Evolutionary conservation across 1,139 yeast genomes (phyloP), one percentile per base, ranked within the genome.

Genomic region (Blastobotrys malaysiensis): DNA sequence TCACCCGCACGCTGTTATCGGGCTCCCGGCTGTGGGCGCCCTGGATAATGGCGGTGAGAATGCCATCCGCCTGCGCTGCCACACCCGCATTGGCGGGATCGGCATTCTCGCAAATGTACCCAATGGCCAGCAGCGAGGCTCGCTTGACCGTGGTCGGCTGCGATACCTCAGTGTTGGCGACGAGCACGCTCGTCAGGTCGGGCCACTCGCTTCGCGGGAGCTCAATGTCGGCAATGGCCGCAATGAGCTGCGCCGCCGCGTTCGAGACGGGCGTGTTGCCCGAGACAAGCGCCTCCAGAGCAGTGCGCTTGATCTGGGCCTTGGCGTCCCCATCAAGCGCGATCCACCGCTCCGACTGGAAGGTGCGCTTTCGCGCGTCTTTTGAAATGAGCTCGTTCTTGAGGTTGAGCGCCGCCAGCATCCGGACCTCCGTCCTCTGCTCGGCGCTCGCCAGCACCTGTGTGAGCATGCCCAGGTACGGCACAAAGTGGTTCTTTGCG

Each of bases 171-270:
- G 98, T 93, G 70, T 90, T 88, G 59, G 86, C 88, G 52, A 93
- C 93, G 66, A 93, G 86, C 48, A 81, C 79, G 53, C 84, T 82
- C 73, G 93, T 88, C 66, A 93, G 77, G 56, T 86, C 91, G 20
- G 87, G 86, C 99, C 99, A 93, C 67, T 86, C 88, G 61, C 79
- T 80, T 60, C 85, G 76, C 49, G 98, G 98, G 61, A 93, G 78
- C 70, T 93, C 99, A 57, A 93, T 88, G 61, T 87, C 95, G 14
- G 98, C 99, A 64, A 93, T 88, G 9, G 98, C 96, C 26, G 98
- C 96, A 57, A 93, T 93, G 63, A 93, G 78, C 74, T 93, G 98
- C 19, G 99, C 97, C 27, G 95, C 86, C 20, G 96, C 81, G 57
- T 84, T 82, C 24, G 96, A 96, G 50, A 93, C 96, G 64, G 90